Percentiles rank a stretch among this genome's conserved stretches.
These are phyloP conservation scores for Saccharomycopsis sp. DNA, from an alignment of 805 yeast genomes.

Conservation along the genomic window DNA sequence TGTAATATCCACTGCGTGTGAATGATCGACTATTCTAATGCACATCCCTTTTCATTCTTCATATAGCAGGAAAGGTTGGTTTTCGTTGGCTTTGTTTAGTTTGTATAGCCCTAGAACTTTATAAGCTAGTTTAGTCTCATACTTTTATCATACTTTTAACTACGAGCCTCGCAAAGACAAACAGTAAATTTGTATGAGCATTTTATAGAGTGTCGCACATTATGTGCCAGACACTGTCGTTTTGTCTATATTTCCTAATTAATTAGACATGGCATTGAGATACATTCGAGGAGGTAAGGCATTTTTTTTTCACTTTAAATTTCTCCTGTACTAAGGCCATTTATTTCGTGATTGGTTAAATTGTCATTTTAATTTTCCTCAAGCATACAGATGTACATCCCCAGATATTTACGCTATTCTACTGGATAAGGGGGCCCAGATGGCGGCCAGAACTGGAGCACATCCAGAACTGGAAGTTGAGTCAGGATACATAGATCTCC, in stretches of 20 bases:
- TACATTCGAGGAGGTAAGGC: not conserved
- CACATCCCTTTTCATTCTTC: slow-evolving; percentile 1
- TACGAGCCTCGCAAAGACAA: not conserved
- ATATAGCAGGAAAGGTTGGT: not conserved
- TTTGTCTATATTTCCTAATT: not conserved
- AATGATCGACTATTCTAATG: slow-evolving; percentile 1
- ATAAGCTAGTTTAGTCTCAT: not conserved
- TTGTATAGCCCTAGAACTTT: not conserved
- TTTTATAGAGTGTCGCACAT: not conserved
- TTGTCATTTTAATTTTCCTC: not conserved
- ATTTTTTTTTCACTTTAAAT: not conserved
- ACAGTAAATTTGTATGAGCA: not conserved
- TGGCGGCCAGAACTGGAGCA: too few species aligned
- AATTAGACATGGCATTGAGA: not conserved
- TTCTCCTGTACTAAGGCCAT: not conserved
- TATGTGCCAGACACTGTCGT: not conserved
- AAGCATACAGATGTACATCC: not conserved
- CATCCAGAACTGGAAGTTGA: too few species aligned
- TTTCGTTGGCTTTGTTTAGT: not conserved
- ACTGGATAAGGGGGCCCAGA: too few species aligned
- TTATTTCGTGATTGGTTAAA: not conserved
- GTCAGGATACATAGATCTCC: too few species aligned
- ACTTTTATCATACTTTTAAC: not conserved
- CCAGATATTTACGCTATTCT: too few species aligned
- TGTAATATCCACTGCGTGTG: not conserved